phyloP scores from a whole-genome alignment of 805 yeast genomes.

The Ogataea nonfermentans region DNA sequence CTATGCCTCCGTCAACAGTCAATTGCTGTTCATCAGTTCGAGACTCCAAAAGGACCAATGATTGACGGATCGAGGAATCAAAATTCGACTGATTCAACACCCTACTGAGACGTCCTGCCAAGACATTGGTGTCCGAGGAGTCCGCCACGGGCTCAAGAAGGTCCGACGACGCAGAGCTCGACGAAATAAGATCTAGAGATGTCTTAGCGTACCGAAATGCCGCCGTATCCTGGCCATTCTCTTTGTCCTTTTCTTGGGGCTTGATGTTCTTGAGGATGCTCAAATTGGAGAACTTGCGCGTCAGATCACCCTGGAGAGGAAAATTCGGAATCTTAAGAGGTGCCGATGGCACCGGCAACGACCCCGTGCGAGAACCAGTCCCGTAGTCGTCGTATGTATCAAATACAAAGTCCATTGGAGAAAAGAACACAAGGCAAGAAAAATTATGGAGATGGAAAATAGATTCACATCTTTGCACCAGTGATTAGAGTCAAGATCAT shows the following conservation, averaged over 20 bases:
- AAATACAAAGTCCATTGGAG: constrained; percentile 31
- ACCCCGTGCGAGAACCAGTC: constrained; percentile 10
- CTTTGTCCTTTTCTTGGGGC: constrained; percentile 13
- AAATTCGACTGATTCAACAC: constrained; percentile 46
- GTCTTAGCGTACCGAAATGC: constrained; percentile 50
- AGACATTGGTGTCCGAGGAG: constrained; percentile 19
- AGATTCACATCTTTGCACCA: constrained; percentile 8
- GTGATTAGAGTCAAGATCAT: no score
- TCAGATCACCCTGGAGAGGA: constrained; percentile 35
- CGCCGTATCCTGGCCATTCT: constrained; percentile 12
- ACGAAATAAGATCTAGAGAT: constrained; percentile 39
- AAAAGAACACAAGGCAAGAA: constrained; percentile 6
- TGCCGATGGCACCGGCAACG: constrained; percentile 38
- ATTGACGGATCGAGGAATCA: constrained; percentile 37
- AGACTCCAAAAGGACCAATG: constrained; percentile 27
- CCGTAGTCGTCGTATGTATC: constrained; percentile 25
- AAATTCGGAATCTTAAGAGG: constrained; percentile 39
- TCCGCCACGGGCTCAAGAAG: constrained; percentile 7
- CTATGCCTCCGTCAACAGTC: constrained; percentile 10
- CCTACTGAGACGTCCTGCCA: constrained; percentile 47
- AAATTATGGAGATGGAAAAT: no score
- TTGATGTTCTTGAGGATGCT: constrained; percentile 31
- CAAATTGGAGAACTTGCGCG: constrained; percentile 37
- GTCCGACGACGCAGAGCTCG: constrained; percentile 7
- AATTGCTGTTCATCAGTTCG: constrained; percentile 28